These are phyloP conservation scores for Diplodia corticola DNA, from an alignment of 2,329 filamentous ascomycete genomes.

Conservation along the genomic window DNA sequence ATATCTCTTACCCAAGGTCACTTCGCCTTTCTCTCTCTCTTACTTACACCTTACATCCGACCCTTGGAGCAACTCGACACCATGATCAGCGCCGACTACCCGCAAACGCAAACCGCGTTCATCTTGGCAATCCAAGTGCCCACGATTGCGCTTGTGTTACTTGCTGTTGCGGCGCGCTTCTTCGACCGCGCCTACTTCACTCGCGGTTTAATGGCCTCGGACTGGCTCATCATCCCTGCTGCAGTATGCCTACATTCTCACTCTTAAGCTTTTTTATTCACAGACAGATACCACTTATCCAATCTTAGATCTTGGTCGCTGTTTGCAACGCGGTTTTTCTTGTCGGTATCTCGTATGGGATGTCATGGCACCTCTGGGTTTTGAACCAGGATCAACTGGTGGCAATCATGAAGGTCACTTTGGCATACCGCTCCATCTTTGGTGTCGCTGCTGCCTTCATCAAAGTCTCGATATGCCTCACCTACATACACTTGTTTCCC, in stretches of 20 bases:
- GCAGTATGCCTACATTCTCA: neutral
- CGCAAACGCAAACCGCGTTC: neutral
- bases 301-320: neutral
- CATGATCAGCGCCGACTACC: neutral
- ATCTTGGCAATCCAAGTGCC: neutral
- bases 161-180: neutral
- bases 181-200: neutral
- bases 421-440: constrained; percentile 45
- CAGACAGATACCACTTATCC: neutral
- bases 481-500: constrained; percentile 33
- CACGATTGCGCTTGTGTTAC: neutral
- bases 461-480: constrained; percentile 32
- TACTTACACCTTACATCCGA: neutral
- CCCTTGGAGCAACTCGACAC: neutral
- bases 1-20: neutral
- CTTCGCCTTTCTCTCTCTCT: neutral
- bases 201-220: neutral
- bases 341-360: neutral
- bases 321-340: neutral
- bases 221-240: neutral
- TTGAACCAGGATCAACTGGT: neutral
- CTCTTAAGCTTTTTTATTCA: neutral
- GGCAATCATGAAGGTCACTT: constrained; percentile 25
- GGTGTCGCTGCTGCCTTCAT: constrained; percentile 15
- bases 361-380: neutral